phyloP scores from a whole-genome alignment of 2,329 filamentous ascomycete genomes.

The Phyllosticta citribraziliensis region DNA sequence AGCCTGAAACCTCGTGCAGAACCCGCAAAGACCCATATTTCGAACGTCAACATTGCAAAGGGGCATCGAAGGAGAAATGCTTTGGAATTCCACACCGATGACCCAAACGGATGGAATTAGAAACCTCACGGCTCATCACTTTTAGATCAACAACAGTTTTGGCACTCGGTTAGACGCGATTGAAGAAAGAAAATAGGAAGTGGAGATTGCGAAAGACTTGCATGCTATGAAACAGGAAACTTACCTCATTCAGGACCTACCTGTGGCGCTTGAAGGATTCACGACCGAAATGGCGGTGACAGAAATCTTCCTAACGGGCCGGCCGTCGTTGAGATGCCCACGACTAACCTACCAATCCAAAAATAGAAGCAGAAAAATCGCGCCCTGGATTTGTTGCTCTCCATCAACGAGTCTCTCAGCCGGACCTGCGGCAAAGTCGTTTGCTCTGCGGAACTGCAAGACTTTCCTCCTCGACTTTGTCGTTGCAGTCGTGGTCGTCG shows the following conservation, averaged over 20 bases:
- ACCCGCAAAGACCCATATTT: background rate
- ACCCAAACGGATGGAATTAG: background rate
- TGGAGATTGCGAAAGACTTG: background rate
- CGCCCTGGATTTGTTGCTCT: background rate
- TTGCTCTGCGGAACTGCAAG: background rate
- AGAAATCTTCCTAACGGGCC: background rate
- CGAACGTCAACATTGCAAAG: background rate
- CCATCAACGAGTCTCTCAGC: background rate
- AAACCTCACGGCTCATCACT: background rate
- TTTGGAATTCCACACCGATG: background rate
- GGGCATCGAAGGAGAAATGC: background rate
- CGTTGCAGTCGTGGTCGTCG: background rate
- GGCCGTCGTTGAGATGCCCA: background rate
- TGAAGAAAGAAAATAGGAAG: background rate
- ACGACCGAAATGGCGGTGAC: background rate
- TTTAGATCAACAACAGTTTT: background rate
- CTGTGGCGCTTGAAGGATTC: background rate
- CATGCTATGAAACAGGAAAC: background rate
- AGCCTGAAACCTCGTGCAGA: background rate
- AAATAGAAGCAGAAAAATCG: background rate
- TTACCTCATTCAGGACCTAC: background rate
- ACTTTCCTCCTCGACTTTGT: background rate
- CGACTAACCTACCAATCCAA: background rate
- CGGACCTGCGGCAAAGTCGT: background rate
- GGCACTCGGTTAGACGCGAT: background rate